phyloP scores from a whole-genome alignment of 2,329 filamentous ascomycete genomes.

The Hypoxylon sp. region DNA sequence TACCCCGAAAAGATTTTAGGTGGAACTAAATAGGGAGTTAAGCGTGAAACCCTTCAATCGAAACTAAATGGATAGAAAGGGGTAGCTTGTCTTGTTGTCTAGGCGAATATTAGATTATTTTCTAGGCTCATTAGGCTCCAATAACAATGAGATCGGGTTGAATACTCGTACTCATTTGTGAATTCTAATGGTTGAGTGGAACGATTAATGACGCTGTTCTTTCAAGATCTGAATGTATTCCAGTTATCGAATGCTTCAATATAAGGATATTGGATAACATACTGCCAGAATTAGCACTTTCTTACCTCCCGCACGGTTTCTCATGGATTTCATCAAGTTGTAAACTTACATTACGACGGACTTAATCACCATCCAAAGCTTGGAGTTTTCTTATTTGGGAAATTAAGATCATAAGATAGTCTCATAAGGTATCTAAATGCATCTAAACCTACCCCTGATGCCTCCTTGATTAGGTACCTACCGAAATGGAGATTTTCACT shows the following conservation, averaged over 20 bases:
- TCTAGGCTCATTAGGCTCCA: too few relatives aligned
- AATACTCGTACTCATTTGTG: not conserved
- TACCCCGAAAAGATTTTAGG: not conserved
- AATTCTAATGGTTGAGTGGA: not conserved
- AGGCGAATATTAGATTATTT: not conserved
- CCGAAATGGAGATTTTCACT: not conserved
- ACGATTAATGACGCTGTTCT: not conserved
- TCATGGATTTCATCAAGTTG: not conserved
- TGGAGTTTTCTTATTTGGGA: not conserved
- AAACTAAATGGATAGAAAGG: constrained; percentile 2
- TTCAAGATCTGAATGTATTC: not conserved
- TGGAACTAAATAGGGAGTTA: constrained; percentile 5
- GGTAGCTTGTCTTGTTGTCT: not conserved
- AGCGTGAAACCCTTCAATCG: not conserved
- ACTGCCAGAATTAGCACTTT: not conserved
- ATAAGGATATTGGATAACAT: constrained; percentile 2
- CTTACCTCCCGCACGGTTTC: not conserved
- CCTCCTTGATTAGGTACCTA: not conserved
- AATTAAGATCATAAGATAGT: not conserved
- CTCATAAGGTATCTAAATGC: too few relatives aligned
- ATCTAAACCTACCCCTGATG: not conserved
- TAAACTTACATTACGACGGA: not conserved
- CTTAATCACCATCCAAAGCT: not conserved
- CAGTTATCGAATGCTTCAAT: not conserved
- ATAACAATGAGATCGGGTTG: not conserved